Percentiles rank a stretch among this genome's conserved stretches.
phyloP scores from a whole-genome alignment of 2,329 filamentous ascomycete species.

The Xylariaceae sp. region DNA sequence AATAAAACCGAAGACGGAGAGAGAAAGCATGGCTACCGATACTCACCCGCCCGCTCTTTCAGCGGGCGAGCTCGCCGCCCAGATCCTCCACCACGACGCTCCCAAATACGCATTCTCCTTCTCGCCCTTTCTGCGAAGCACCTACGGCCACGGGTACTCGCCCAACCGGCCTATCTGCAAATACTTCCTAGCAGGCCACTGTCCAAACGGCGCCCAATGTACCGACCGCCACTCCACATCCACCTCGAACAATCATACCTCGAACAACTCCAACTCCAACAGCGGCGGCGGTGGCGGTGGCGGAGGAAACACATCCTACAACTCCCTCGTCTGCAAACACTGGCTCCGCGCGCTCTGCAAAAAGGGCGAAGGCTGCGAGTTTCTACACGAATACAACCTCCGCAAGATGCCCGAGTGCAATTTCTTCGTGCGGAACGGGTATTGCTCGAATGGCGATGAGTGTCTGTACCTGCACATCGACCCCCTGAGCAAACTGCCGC shows the following conservation, averaged over 20 bases:
- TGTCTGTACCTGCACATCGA: constrained; percentile 91
- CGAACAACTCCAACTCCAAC: not conserved
- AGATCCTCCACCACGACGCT: constrained; percentile 53
- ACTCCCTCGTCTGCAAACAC: constrained; percentile 94
- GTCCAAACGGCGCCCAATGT: constrained; percentile 77
- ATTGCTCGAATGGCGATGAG: constrained; percentile 95
- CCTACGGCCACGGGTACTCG: constrained; percentile 78
- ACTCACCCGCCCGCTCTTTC: constrained; percentile 26
- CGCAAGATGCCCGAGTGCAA: constrained; percentile 98
- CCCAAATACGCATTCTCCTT: constrained; percentile 70
- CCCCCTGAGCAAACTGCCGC: constrained; percentile 69
- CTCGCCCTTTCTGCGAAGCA: constrained; percentile 74
- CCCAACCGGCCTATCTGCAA: constrained; percentile 77
- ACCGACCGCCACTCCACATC: constrained; percentile 65
- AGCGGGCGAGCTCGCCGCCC: constrained; percentile 33
- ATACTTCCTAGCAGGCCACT: constrained; percentile 79
- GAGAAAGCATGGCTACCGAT: constrained; percentile 14
- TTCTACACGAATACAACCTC: constrained; percentile 97
- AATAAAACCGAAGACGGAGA: not conserved
- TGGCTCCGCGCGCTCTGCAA: constrained; percentile 97
- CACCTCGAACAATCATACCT: no score
- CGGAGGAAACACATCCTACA: constrained; percentile 50
- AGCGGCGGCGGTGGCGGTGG: not conserved
- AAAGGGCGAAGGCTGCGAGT: constrained; percentile 95
- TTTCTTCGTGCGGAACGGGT: constrained; percentile 88